A percentile compares a stretch with the other conserved stretches of the same genome.
These are phyloP conservation scores for Anaeromyces robustus DNA, from an alignment of 192 early-diverging fungal genomes.

Conservation along the genomic window DNA sequence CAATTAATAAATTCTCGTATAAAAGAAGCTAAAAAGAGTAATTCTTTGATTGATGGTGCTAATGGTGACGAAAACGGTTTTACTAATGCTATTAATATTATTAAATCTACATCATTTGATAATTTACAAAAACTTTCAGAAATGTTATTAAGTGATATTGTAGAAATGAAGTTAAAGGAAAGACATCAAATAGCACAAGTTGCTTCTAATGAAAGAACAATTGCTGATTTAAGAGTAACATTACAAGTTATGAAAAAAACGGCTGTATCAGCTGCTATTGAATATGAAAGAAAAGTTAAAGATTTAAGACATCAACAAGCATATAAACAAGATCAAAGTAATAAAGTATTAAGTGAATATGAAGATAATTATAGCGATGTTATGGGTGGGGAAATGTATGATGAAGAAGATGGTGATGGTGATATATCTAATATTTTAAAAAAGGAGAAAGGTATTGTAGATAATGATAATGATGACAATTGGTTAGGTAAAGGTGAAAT, in stretches of 20 bases:
- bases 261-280: constrained; percentile 24
- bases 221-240: constrained; percentile 29
- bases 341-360: neutral
- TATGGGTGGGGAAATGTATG: neutral
- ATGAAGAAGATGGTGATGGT: neutral
- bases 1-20: constrained; percentile 34
- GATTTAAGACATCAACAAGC: neutral
- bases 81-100: constrained; percentile 11
- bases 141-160: constrained; percentile 36
- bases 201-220: constrained; percentile 26
- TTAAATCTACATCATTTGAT: constrained; percentile 24
- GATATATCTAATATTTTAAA: neutral
- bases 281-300: constrained; percentile 18
- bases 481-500: neutral
- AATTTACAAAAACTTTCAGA: constrained; percentile 32
- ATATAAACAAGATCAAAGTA: neutral
- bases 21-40: constrained; percentile 13
- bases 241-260: constrained; percentile 40
- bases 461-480: neutral
- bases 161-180: constrained; percentile 25
- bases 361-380: neutral
- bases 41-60: constrained; percentile 22
- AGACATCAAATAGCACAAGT: constrained; percentile 22
- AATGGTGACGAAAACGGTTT: neutral
- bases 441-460: neutral